Conservation (phyloP, 2,329 filamentous ascomycete species). For the Epichloe coenophiala region DNA sequence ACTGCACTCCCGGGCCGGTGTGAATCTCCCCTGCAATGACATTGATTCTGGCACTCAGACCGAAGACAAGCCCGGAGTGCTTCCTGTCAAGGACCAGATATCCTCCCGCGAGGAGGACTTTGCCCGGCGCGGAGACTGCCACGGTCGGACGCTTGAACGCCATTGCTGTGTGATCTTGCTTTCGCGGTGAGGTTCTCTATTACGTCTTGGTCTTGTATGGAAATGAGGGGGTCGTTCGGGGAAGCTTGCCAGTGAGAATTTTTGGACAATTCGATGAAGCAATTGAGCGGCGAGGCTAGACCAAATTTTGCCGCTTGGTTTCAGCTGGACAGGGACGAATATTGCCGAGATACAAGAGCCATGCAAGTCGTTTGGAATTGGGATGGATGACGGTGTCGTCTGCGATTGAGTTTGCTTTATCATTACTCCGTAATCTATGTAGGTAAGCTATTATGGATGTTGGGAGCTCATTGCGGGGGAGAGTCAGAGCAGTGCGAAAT, state of each 20-base stretch:
- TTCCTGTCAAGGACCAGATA: constrained; percentile 85
- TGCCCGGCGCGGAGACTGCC: constrained; percentile 83
- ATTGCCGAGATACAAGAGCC: not conserved
- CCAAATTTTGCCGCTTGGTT: not conserved
- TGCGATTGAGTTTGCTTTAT: too few relatives aligned
- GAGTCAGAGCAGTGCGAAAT: fast-evolving
- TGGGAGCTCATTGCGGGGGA: not conserved
- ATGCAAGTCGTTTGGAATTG: not conserved
- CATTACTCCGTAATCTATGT: too few relatives aligned
- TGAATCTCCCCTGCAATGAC: constrained; percentile 44
- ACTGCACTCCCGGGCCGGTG: constrained; percentile 48
- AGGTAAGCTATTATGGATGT: too few relatives aligned
- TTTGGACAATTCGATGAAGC: not conserved
- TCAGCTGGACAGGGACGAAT: not conserved
- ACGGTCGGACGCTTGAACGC: constrained; percentile 20
- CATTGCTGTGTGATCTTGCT: not conserved
- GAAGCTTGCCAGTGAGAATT: not conserved
- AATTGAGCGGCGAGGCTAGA: not conserved
- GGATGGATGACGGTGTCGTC: too few relatives aligned
- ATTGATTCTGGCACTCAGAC: constrained; percentile 54
- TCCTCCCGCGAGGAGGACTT: constrained; percentile 87
- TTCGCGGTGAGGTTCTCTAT: not conserved
- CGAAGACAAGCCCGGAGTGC: constrained; percentile 65
- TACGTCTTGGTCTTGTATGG: not conserved
- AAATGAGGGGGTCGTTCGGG: not conserved